Conservation (phyloP, 2,329 filamentous ascomycete species). For the Alternaria tenuissima region DNA sequence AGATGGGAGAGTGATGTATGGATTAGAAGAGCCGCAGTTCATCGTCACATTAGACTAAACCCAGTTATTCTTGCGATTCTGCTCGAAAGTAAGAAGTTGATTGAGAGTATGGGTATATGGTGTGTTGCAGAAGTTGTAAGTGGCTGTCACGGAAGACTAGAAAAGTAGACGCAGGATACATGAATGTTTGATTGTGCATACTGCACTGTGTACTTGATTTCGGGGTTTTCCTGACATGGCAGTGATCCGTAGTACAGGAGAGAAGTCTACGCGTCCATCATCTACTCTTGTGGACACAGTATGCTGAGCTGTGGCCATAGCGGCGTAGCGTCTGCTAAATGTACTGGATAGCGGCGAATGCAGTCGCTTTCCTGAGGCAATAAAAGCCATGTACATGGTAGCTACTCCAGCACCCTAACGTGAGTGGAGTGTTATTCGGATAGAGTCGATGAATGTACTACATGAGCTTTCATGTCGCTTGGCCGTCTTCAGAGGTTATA, state of each 20-base stretch:
- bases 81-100: not conserved
- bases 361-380: not conserved
- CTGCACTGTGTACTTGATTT: not conserved
- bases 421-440: not conserved
- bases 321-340: not conserved
- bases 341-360: not conserved
- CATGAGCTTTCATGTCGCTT: not conserved
- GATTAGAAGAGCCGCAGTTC: slow-evolving; percentile 27
- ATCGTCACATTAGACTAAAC: not conserved
- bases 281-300: too few species aligned
- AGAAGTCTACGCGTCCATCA: too few species aligned
- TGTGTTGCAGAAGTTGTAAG: not conserved
- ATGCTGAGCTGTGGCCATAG: not conserved
- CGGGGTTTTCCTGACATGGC: not conserved
- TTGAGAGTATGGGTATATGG: not conserved
- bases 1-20: slow-evolving; percentile 52
- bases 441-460: not conserved
- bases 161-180: slow-evolving; percentile 5
- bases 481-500: not conserved
- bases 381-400: not conserved
- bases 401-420: not conserved
- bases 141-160: slow-evolving; percentile 2
- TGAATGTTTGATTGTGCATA: not conserved
- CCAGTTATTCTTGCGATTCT: not conserved
- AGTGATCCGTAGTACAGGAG: too few species aligned